Base-by-base conservation (phyloP, 1,284 basidiomycete genomes). In the Waitea zeae region DNA sequence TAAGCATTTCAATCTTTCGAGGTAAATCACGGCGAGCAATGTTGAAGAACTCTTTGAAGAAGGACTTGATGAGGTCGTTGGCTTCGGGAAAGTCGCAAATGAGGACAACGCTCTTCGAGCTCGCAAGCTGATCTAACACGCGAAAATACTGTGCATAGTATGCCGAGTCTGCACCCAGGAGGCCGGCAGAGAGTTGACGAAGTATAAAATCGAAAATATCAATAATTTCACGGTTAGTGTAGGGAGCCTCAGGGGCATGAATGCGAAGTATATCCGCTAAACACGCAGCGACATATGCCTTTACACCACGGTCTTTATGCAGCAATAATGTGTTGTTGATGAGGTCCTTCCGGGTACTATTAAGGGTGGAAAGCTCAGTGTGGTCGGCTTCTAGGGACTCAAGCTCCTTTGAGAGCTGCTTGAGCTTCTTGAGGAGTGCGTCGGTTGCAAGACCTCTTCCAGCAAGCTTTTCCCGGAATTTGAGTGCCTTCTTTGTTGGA, bases 181-280 rank as follows among this genome's bases (percentile, higher is more conserved):
- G 71, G 7, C 83, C 77, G 3, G 62, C 62, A 3, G 65, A 62
- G 39, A 96, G 72, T 52, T 93, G 90, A 17, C 72, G 64, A 49
- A 89, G 74, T 64, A 95, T 86, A 66, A 96, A 96, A 47, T 88
- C 73, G 57, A 96, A 96, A 49, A 96, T 90, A 53, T 93, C 87
- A 58, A 82, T 67, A 27, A 97, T 71, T 52, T 97, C 86, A 32
- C 67, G 57, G 33, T 77, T 75, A 3, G 79, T 92, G 52, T 93
- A 98, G 7, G 95, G 95, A 19, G 95, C 93, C 50, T 97, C 88
- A 2, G 95, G 95, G 1, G 95, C 95, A 53, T 90, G 96, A 31
- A 98, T 67, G 24, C 89, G 62, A 34, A 99, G 72, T 39, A 97
- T 63, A 53, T 99, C 92, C 2, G 90, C 89, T 13, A 99, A 67